These are phyloP conservation scores for Mycena venus DNA, from an alignment of 768 basidiomycete species.

Conservation along the genomic window DNA sequence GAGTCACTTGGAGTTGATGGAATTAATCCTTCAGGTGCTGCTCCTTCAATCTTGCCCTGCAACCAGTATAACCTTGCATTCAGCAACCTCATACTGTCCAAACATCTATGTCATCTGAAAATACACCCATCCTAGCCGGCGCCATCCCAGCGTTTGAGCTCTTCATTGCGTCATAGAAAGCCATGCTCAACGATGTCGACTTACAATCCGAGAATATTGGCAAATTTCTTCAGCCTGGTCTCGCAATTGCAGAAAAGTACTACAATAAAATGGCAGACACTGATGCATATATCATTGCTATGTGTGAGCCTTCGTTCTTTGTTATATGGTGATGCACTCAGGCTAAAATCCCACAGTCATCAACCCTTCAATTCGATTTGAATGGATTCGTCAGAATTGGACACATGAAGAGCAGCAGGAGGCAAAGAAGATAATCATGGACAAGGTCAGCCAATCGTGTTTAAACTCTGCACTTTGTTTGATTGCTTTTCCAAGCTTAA, in stretches of 20 bases:
- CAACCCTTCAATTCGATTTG: neutral
- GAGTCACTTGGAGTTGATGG: neutral
- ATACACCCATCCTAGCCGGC: too few species aligned
- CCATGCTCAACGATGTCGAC: neutral
- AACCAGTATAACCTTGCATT: neutral
- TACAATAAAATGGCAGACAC: neutral
- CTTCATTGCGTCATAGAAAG: neutral
- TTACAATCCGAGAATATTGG: neutral
- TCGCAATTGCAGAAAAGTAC: neutral
- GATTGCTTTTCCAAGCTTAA: too few species aligned
- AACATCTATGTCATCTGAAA: conserved; percentile 4
- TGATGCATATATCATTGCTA: neutral
- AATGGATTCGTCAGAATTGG: too few species aligned
- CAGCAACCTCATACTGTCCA: conserved; percentile 16
- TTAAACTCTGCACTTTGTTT: too few species aligned
- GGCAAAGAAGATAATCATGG: too few species aligned
- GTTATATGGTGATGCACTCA: neutral
- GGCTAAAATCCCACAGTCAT: neutral
- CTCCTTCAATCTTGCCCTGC: neutral
- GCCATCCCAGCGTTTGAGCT: conserved; percentile 10
- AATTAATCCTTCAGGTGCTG: neutral
- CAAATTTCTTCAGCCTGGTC: neutral
- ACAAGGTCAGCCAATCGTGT: too few species aligned
- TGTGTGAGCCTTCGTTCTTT: neutral
- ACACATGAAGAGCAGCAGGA: too few species aligned